A percentile compares a stretch with the other conserved stretches of the same genome.
Evolutionary conservation across 345 rosid genomes (phyloP).

Genomic region (Acer campestre): DNA sequence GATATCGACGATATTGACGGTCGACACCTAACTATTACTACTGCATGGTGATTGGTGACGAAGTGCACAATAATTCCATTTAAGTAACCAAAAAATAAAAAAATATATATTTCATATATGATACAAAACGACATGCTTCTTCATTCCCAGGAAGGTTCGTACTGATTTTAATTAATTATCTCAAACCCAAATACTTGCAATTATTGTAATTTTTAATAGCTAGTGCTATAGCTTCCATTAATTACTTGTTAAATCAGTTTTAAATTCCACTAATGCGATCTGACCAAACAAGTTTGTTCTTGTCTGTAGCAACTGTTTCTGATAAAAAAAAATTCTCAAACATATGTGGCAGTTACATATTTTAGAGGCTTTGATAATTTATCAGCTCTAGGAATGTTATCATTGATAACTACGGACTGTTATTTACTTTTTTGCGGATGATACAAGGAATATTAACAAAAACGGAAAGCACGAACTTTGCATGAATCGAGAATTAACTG

Average conservation of each 20-base stretch:
- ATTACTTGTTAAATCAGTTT: background rate
- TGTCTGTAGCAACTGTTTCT: background rate
- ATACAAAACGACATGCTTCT: background rate
- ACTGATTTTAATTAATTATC: background rate
- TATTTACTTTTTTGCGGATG: no score
- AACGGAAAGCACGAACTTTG: no score
- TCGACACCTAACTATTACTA: background rate
- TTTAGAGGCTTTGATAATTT: no score
- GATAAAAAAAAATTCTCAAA: background rate
- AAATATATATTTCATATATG: background rate
- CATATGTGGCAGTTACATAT: no score
- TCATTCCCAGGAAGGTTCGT: background rate
- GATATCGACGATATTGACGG: background rate
- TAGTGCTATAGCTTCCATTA: background rate
- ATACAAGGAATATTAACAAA: no score
- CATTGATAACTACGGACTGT: no score
- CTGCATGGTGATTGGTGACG: background rate
- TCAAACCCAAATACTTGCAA: background rate
- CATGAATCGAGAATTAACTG: no score
- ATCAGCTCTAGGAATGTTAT: no score
- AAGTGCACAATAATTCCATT: background rate
- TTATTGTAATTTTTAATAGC: conserved; percentile 1
- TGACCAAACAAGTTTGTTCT: background rate
- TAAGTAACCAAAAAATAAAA: background rate
- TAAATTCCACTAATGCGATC: background rate